Evolutionary conservation across 805 yeast species (phyloP).

Genomic region (Sporopachydermia lactativora): DNA sequence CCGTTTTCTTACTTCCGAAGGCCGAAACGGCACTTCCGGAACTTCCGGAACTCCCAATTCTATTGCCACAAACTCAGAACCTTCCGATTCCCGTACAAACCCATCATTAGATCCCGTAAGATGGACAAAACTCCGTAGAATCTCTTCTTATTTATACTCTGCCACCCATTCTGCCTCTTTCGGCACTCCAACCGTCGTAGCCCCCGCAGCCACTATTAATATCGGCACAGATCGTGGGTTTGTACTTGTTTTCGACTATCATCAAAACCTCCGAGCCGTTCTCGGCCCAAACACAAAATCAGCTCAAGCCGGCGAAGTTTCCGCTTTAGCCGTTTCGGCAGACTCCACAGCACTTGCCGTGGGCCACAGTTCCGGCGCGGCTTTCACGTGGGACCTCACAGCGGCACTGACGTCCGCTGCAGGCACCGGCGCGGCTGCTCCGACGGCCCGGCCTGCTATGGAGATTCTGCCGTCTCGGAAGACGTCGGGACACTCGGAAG

Average conservation of each 20-base stretch:
- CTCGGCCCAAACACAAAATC: slow-evolving; percentile 20
- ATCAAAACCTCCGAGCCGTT: slow-evolving; percentile 38
- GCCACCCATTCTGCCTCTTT: slow-evolving; percentile 20
- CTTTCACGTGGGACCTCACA: slow-evolving; percentile 53
- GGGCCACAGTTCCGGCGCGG: slow-evolving; percentile 52
- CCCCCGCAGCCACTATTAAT: slow-evolving; percentile 33
- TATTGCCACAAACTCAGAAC: neutral
- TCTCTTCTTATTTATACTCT: slow-evolving; percentile 24
- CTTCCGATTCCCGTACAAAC: neutral
- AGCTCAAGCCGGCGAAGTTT: slow-evolving; percentile 31
- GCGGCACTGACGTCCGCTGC: slow-evolving; percentile 10
- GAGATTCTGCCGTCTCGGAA: slow-evolving; percentile 9
- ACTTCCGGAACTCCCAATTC: too few species aligned
- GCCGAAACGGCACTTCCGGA: too few species aligned
- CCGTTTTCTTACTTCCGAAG: too few species aligned
- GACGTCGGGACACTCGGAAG: slow-evolving; percentile 23
- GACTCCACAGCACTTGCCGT: slow-evolving; percentile 61
- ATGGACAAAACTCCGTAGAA: slow-evolving; percentile 28
- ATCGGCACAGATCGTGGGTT: slow-evolving; percentile 62
- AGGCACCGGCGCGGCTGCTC: neutral
- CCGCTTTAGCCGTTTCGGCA: slow-evolving; percentile 41
- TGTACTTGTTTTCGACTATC: slow-evolving; percentile 52
- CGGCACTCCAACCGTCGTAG: slow-evolving; percentile 38
- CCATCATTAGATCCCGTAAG: slow-evolving; percentile 13
- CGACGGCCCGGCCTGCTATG: slow-evolving; percentile 2